A percentile compares a stretch with the other conserved stretches of the same genome.
phyloP scores from a whole-genome alignment of 805 yeast species.

The Lipomyces spencermartinsiae region DNA sequence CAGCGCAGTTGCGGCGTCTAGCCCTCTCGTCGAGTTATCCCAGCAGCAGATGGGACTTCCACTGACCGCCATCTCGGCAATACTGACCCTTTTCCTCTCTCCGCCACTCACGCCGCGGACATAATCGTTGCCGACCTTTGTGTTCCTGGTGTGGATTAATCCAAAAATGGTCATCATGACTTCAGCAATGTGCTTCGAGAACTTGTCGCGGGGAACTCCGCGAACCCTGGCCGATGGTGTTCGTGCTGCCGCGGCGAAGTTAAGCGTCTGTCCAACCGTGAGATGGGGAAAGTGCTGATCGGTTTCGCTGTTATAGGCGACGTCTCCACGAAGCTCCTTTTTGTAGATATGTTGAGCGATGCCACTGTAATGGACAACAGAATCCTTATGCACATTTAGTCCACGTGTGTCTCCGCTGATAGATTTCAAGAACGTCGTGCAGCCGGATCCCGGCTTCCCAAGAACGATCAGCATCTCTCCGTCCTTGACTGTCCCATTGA shows the following conservation, averaged over 20 bases:
- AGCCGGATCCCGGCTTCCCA: slow-evolving; percentile 81
- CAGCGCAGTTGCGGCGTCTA: slow-evolving; percentile 72
- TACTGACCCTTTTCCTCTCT: slow-evolving; percentile 63
- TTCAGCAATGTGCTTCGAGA: slow-evolving; percentile 72
- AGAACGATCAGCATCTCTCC: slow-evolving; percentile 74
- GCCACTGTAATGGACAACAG: slow-evolving; percentile 65
- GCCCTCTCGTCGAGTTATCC: slow-evolving; percentile 75
- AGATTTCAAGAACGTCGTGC: slow-evolving; percentile 58
- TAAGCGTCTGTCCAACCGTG: slow-evolving; percentile 69
- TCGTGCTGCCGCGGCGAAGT: slow-evolving; percentile 67
- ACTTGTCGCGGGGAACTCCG: slow-evolving; percentile 55
- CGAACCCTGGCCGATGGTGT: slow-evolving; percentile 60
- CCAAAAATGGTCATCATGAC: slow-evolving; percentile 59
- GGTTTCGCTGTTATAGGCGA: slow-evolving; percentile 46
- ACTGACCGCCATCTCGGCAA: slow-evolving; percentile 57
- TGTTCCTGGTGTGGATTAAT: slow-evolving; percentile 49
- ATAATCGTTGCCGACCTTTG: slow-evolving; percentile 54
- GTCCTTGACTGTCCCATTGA: slow-evolving; percentile 61
- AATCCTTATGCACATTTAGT: slow-evolving; percentile 57
- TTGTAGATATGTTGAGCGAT: slow-evolving; percentile 64
- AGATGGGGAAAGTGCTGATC: slow-evolving; percentile 73
- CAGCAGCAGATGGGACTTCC: slow-evolving; percentile 59
- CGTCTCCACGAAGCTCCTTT: slow-evolving; percentile 58
- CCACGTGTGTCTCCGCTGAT: slow-evolving; percentile 11
- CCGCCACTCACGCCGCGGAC: slow-evolving; percentile 68